A percentile compares a stretch with the other conserved stretches of the same genome.
Evolutionary conservation across 352 stramenopile species (phyloP).

Genomic region (Globisporangium spinosum): DNA sequence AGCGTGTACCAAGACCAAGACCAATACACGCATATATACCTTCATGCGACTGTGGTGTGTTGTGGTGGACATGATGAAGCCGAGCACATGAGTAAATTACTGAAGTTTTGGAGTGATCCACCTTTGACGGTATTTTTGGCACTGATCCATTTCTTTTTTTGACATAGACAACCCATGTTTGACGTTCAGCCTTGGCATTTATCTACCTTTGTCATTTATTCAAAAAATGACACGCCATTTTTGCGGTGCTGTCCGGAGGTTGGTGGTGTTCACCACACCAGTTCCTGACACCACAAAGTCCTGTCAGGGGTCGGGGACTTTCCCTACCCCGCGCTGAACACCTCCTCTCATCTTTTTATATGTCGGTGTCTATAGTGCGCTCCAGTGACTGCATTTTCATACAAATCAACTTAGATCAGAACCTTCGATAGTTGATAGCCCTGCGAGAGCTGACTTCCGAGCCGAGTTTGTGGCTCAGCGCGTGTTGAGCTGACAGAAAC

Average conservation of each 20-base stretch:
- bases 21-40: too few relatives aligned
- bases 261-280: background rate
- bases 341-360: background rate
- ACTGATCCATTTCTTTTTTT: too few relatives aligned
- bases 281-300: slow-evolving; percentile 1
- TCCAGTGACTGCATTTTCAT: background rate
- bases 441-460: background rate
- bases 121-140: too few relatives aligned
- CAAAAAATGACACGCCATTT: background rate
- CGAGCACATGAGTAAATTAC: too few relatives aligned
- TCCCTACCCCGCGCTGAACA: slow-evolving; percentile 2
- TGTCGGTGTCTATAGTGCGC: background rate
- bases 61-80: too few relatives aligned
- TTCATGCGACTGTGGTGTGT: too few relatives aligned
- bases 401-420: background rate
- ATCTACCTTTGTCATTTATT: too few relatives aligned
- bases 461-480: slow-evolving; percentile 7
- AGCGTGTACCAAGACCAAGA: too few relatives aligned
- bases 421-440: background rate
- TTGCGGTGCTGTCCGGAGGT: background rate
- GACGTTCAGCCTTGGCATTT: too few relatives aligned
- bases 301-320: background rate
- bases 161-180: too few relatives aligned
- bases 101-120: too few relatives aligned
- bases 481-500: slow-evolving; percentile 9